phyloP scores from a whole-genome alignment of 768 basidiomycete genomes.

The Pulveroboletus sp. region DNA sequence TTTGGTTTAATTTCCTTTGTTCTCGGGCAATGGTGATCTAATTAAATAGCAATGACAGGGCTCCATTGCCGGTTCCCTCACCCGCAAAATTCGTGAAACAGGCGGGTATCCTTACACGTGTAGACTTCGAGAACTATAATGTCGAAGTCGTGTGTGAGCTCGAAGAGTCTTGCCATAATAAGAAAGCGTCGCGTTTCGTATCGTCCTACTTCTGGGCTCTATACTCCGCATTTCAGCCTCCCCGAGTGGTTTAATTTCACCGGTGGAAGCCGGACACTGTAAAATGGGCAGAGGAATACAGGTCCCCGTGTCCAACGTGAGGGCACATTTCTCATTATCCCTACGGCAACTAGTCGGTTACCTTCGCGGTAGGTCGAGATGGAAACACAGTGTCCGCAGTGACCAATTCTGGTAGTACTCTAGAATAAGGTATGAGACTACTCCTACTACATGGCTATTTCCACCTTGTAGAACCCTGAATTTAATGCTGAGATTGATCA shows the following conservation, averaged over 20 bases:
- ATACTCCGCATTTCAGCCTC: constrained; percentile 92
- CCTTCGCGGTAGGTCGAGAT: constrained; percentile 49
- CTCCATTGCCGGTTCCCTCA: constrained; percentile 71
- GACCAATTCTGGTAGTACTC: constrained; percentile 12
- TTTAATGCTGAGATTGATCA: constrained; percentile 77
- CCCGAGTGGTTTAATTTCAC: constrained; percentile 64
- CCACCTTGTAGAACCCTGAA: constrained; percentile 73
- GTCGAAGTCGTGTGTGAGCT: constrained; percentile 70
- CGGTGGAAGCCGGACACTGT: constrained; percentile 45
- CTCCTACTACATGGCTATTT: constrained; percentile 48
- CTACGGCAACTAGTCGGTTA: constrained; percentile 38
- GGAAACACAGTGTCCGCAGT: constrained; percentile 8
- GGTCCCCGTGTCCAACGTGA: constrained; percentile 26
- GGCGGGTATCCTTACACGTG: constrained; percentile 75
- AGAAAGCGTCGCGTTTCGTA: constrained; percentile 76
- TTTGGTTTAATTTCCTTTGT: constrained; percentile 25
- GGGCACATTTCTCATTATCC: constrained; percentile 2
- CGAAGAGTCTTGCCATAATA: constrained; percentile 68
- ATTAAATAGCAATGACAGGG: constrained; percentile 44
- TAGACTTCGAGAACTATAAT: constrained; percentile 68
- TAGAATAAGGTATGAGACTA: constrained; percentile 84
- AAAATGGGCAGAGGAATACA: constrained; percentile 75
- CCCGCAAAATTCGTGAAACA: constrained; percentile 61
- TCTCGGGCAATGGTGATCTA: constrained; percentile 5
- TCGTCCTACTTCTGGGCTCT: constrained; percentile 81